Conservation (phyloP, 805 yeast genomes). For the Candida nemodendra region DNA sequence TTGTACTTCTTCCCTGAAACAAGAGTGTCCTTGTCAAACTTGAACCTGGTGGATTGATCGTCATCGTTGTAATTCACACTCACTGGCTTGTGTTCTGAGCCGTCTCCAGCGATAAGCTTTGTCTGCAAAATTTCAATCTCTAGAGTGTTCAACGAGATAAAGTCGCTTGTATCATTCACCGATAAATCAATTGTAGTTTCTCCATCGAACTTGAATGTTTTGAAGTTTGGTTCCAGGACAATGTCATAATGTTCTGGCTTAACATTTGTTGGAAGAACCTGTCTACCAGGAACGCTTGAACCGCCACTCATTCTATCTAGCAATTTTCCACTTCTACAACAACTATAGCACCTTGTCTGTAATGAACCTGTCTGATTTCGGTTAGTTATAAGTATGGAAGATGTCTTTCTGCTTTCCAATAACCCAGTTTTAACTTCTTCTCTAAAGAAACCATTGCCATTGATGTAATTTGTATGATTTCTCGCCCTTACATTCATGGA, state of each 20-base stretch:
- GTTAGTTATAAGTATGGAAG: no score
- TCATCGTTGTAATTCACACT: slow-evolving; percentile 40
- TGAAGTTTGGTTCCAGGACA: slow-evolving; percentile 39
- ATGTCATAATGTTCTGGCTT: slow-evolving; percentile 77
- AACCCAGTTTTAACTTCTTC: no score
- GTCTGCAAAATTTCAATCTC: slow-evolving; percentile 29
- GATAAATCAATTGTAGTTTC: slow-evolving; percentile 50
- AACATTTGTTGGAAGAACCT: slow-evolving; percentile 47
- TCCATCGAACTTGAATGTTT: slow-evolving; percentile 49
- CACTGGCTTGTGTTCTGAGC: slow-evolving; percentile 21
- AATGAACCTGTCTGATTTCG: no score
- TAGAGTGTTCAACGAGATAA: slow-evolving; percentile 44
- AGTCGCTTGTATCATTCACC: slow-evolving; percentile 45
- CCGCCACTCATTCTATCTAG: slow-evolving; percentile 8
- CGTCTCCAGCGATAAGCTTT: slow-evolving; percentile 14
- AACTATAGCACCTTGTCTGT: no score
- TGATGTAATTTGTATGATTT: no score
- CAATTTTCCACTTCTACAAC: slow-evolving; percentile 13
- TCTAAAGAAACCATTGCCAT: no score
- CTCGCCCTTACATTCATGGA: no score
- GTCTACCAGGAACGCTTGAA: slow-evolving; percentile 24
- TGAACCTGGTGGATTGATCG: slow-evolving; percentile 64
- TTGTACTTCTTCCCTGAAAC: slow-evolving; percentile 31
- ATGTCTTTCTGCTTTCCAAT: no score
- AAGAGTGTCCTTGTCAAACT: slow-evolving; percentile 43